Evolutionary conservation across 2,329 filamentous ascomycete genomes (phyloP).

Genomic region (Aspergillus versicolor): DNA sequence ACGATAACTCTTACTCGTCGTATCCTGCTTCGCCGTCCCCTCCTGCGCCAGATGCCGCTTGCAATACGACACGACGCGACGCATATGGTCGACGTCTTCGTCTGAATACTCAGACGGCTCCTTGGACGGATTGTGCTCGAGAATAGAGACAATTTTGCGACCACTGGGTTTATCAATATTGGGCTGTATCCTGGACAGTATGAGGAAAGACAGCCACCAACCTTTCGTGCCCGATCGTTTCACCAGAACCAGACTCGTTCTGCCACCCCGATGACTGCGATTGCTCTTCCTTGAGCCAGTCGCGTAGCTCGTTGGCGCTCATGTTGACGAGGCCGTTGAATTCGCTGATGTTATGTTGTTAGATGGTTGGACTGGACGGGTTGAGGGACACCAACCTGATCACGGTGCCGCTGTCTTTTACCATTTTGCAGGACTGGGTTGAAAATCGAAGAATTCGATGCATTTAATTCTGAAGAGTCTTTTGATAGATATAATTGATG

Average conservation of each 20-base stretch:
- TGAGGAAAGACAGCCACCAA: slow-evolving; percentile 25
- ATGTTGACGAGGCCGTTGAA: slow-evolving; percentile 69
- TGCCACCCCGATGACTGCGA: slow-evolving; percentile 60
- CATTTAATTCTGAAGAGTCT: too few species aligned
- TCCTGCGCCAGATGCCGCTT: slow-evolving; percentile 68
- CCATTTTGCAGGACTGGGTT: slow-evolving; percentile 39
- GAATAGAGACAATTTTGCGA: slow-evolving; percentile 62
- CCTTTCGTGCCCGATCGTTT: slow-evolving; percentile 64
- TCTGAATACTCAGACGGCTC: slow-evolving; percentile 58
- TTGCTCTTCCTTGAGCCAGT: slow-evolving; percentile 61
- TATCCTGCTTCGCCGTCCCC: slow-evolving; percentile 56
- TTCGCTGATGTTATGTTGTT: slow-evolving; percentile 44
- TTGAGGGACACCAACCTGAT: slow-evolving; percentile 40
- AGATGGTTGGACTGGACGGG: slow-evolving; percentile 24
- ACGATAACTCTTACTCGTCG: slow-evolving; percentile 56
- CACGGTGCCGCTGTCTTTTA: slow-evolving; percentile 53
- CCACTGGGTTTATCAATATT: slow-evolving; percentile 44
- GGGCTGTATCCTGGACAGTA: too few species aligned
- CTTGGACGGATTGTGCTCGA: slow-evolving; percentile 62
- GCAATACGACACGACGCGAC: slow-evolving; percentile 63
- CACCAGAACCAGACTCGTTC: slow-evolving; percentile 54
- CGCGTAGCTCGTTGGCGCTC: slow-evolving; percentile 59
- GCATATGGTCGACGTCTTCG: slow-evolving; percentile 59
- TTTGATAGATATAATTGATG: too few species aligned
- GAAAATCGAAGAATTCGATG: too few species aligned